Evolutionary conservation across 2,329 filamentous ascomycete genomes (phyloP).

Genomic region (Hypoxylon sp.): DNA sequence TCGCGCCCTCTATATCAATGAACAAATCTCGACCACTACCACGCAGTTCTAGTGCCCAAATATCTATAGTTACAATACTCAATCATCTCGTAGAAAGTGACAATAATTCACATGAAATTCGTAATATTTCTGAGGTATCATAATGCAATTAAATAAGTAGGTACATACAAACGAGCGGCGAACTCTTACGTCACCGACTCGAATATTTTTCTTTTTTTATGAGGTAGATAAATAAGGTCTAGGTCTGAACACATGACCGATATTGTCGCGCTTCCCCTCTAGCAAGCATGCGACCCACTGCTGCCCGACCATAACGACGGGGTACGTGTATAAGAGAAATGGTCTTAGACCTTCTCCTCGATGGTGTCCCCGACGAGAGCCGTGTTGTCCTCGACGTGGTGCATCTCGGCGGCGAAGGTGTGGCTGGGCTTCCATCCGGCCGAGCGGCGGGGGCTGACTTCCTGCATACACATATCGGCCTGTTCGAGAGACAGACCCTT

Average conservation of each 20-base stretch:
- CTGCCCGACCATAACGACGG: neutral
- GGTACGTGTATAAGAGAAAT: neutral
- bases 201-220: constrained; percentile 3
- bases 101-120: neutral
- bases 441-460: constrained; percentile 61
- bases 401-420: constrained; percentile 56
- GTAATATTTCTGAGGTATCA: constrained; percentile 12
- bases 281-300: neutral
- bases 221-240: constrained; percentile 15
- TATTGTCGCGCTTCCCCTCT: constrained; percentile 4
- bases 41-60: neutral
- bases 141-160: constrained; percentile 17
- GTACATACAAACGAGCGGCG: constrained; percentile 6
- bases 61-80: neutral
- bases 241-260: constrained; percentile 21
- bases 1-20: neutral
- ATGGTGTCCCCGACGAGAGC: constrained; percentile 42
- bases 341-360: constrained; percentile 51
- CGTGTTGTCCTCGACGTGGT: constrained; percentile 50
- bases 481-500: constrained; percentile 82
- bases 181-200: neutral
- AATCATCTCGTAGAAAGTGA: neutral
- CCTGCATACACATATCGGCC: constrained; percentile 75
- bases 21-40: neutral
- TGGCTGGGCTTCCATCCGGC: constrained; percentile 55